These are phyloP conservation scores for Magnusiomyces tetraspermus DNA, from an alignment of 1,139 yeast species.

Conservation along the genomic window DNA sequence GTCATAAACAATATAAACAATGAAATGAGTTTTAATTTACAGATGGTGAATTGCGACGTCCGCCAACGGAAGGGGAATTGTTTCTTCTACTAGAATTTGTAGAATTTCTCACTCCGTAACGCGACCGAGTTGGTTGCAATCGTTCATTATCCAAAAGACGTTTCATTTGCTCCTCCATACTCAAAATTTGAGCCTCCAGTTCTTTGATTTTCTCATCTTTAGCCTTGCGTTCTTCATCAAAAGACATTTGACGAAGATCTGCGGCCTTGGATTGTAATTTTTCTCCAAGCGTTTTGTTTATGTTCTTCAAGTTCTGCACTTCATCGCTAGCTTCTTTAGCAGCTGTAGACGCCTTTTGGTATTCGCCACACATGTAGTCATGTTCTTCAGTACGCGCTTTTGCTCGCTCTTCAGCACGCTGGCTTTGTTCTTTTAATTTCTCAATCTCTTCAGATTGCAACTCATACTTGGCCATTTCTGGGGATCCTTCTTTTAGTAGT, in stretches of 20 bases:
- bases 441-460: constrained; percentile 31
- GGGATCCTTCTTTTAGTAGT: constrained; percentile 2
- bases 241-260: constrained; percentile 22
- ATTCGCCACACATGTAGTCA: constrained; percentile 58
- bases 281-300: constrained; percentile 29
- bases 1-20: background rate
- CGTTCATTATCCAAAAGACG: constrained; percentile 29
- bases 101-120: constrained; percentile 28
- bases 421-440: constrained; percentile 36
- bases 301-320: constrained; percentile 32
- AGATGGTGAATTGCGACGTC: background rate
- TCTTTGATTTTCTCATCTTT: constrained; percentile 28
- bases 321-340: constrained; percentile 44
- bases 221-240: constrained; percentile 26
- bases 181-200: constrained; percentile 22
- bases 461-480: constrained; percentile 5
- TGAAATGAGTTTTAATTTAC: background rate
- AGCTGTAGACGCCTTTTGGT: constrained; percentile 49
- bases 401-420: constrained; percentile 33
- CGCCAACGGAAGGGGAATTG: constrained; percentile 21
- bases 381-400: constrained; percentile 44
- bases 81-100: constrained; percentile 25
- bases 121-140: constrained; percentile 23
- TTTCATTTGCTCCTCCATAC: constrained; percentile 31
- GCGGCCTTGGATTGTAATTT: constrained; percentile 21